Evolutionary conservation across 2,329 filamentous ascomycete genomes (phyloP), one percentile per base, ranked within the genome.

Genomic region (Aspergillus sp.): DNA sequence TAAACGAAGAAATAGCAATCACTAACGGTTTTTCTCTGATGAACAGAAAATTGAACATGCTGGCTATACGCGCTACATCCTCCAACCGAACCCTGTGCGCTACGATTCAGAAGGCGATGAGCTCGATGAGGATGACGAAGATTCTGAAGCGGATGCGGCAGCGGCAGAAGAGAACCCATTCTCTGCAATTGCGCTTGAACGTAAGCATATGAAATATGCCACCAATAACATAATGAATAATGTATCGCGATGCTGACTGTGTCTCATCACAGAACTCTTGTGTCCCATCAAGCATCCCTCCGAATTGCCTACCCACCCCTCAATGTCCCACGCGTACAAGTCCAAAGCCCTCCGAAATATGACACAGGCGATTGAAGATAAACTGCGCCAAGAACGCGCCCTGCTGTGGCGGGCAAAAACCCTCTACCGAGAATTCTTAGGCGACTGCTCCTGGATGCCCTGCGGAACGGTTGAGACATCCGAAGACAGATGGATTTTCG

Each of bases 71-170:
- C 74, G 82, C 57, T 73, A 78, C 59, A 82, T 83, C 45, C 70
- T 84, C 43, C 72, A 75, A 53, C 74, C 70, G 37, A 84, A 83
- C 49, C 81, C 82, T 5, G 70, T 73, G 45, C 75, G 78, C 53
- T 81, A 78, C 62, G 81, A 85, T 59, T 78, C 77, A n/a, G 79
- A 84, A 59, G 82, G 82, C 46, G 80, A 82, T 53, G 75, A 83
- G 51, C 71, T 83, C 43, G 78, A 81, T 32, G 73, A 75, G 19
- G 75, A 78, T 49, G 78, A 81, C 60, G 76, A 76, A 57, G 76
- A 80, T 55, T 74, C 77, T 44, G 77, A 80, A 48, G 77, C 76
- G n/a, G 77, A 79, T 56, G 74, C 76, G 19, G 71, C 74, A 41
- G 77, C 77, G n/a, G 72, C 75, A 22, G 78, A 81, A 56, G 80